Conservation (phyloP, 2,329 filamentous ascomycete genomes). For the Geosmithia putterillii region DNA sequence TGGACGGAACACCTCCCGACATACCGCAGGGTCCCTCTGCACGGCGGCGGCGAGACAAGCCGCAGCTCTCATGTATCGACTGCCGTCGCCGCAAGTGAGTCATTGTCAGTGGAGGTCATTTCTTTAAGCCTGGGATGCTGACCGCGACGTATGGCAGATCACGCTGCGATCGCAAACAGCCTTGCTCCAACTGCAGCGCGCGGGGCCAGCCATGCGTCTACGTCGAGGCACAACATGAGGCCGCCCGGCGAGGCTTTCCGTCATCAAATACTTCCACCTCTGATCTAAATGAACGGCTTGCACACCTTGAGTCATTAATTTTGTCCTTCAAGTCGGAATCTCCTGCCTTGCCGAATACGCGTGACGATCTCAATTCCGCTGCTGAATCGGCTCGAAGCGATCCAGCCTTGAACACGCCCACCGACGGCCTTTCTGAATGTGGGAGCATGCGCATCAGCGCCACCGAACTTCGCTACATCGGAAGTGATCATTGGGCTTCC, state of each 20-base stretch:
- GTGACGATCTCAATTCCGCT: not conserved
- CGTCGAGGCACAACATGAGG: constrained; percentile 1
- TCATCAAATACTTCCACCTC: too few species aligned
- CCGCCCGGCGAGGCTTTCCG: not conserved
- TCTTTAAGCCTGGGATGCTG: constrained; percentile 7
- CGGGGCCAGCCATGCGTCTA: constrained; percentile 17
- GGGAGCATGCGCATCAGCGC: constrained; percentile 15
- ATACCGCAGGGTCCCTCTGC: too few species aligned
- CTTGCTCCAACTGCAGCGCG: constrained; percentile 21
- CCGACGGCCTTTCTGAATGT: constrained; percentile 9
- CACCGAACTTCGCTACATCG: constrained; percentile 18
- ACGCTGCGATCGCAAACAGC: constrained; percentile 21
- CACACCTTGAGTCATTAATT: constrained; percentile 13
- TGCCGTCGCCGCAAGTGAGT: constrained; percentile 1
- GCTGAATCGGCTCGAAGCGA: not conserved
- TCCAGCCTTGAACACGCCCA: not conserved
- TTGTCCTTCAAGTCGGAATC: constrained; percentile 1
- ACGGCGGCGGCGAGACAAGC: constrained; percentile 1
- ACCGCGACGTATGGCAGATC: constrained; percentile 21
- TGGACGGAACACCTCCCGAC: too few species aligned
- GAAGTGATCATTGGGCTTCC: constrained; percentile 24
- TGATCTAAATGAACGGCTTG: constrained; percentile 11
- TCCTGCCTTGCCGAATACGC: not conserved
- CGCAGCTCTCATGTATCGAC: not conserved
- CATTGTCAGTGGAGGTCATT: not conserved